Percentiles rank a stretch among this genome's conserved stretches.
These are phyloP conservation scores for Camellia lanceoleosa DNA, from an alignment of 148 eudicot genomes.

Conservation along the genomic window DNA sequence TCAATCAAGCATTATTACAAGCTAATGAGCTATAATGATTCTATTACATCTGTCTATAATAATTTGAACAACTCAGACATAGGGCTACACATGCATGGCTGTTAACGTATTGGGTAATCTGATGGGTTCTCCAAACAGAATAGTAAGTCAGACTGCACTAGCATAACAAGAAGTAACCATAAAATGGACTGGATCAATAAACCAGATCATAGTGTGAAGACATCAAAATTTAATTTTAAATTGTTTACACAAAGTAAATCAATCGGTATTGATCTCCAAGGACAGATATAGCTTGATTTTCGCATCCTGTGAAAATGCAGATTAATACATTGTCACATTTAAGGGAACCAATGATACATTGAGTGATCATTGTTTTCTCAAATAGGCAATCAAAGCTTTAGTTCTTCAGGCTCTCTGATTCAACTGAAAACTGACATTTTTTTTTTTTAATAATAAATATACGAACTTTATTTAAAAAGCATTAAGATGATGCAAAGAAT, in stretches of 20 bases:
- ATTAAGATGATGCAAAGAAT: no score
- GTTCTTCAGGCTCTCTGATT: no score
- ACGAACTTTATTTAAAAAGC: no score
- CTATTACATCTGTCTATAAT: no score
- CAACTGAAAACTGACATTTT: no score
- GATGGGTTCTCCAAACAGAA: background rate
- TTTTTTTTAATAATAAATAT: no score
- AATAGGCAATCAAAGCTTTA: no score
- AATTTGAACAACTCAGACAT: background rate
- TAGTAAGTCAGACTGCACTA: background rate
- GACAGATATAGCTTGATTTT: background rate
- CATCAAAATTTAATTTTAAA: background rate
- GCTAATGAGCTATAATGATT: background rate
- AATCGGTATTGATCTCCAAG: background rate
- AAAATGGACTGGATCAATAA: background rate
- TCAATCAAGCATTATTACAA: background rate
- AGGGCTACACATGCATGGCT: background rate
- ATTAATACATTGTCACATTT: background rate
- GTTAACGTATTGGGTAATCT: background rate
- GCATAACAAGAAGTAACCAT: background rate
- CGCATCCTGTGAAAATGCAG: background rate
- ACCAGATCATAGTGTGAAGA: background rate
- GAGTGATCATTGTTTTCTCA: no score
- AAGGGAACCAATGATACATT: background rate
- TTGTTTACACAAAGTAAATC: background rate